Percentiles rank a stretch among this genome's conserved stretches.
Evolutionary conservation across 2,329 filamentous ascomycete genomes (phyloP).

Genomic region (Botryotinia globosa): DNA sequence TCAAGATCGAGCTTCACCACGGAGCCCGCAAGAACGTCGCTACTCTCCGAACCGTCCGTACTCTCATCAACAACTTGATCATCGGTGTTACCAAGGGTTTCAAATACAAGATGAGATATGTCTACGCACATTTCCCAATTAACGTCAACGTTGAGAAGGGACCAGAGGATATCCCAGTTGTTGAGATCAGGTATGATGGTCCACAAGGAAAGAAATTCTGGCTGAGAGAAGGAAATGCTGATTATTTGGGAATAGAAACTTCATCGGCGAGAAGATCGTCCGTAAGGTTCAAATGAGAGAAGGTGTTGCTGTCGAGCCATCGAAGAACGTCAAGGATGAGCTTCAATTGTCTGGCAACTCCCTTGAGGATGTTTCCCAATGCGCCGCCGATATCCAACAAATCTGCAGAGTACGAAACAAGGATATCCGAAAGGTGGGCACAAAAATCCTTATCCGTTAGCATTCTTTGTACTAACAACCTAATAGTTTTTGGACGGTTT

Average conservation of each 20-base stretch:
- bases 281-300: slow-evolving; percentile 84
- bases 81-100: slow-evolving; percentile 97
- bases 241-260: slow-evolving; percentile 63
- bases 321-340: slow-evolving; percentile 96
- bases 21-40: slow-evolving; percentile 97
- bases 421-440: slow-evolving; percentile 96
- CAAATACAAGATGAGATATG: slow-evolving; percentile 99
- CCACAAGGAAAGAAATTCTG: slow-evolving; percentile 2
- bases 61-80: slow-evolving; percentile 98
- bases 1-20: slow-evolving; percentile 99
- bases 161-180: slow-evolving; percentile 79
- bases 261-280: slow-evolving; percentile 99
- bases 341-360: slow-evolving; percentile 91
- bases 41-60: slow-evolving; percentile 95
- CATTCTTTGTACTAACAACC: neutral
- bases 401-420: slow-evolving; percentile 99
- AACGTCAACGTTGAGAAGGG: slow-evolving; percentile 99
- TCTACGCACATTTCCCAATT: slow-evolving; percentile 99
- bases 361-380: slow-evolving; percentile 95
- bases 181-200: slow-evolving; percentile 87
- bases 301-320: slow-evolving; percentile 87
- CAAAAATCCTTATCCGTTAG: neutral
- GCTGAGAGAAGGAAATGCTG: slow-evolving; percentile 36
- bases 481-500: slow-evolving; percentile 96
- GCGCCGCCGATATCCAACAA: slow-evolving; percentile 98